Percentiles rank a stretch among this genome's conserved stretches.
phyloP scores from a whole-genome alignment of 1,284 basidiomycete genomes.

The Cystobasidium pallidum region DNA sequence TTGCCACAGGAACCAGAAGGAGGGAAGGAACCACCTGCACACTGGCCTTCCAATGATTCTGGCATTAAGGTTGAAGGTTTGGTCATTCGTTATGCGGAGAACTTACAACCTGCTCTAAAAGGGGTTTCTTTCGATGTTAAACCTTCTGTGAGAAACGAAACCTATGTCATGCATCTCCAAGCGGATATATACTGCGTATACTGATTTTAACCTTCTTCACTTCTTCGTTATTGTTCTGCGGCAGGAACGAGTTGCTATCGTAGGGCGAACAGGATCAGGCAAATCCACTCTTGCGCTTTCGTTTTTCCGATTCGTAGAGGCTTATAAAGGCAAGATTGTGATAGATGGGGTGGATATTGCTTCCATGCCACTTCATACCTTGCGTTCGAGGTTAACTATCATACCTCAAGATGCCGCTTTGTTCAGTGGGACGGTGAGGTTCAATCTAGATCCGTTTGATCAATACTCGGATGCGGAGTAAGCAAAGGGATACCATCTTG shows the following conservation, averaged over 20 bases:
- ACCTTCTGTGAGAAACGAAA: slow-evolving; percentile 60
- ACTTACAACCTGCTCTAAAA: slow-evolving; percentile 60
- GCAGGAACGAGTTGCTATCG: slow-evolving; percentile 58
- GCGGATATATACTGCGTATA: too few species aligned
- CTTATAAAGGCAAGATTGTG: slow-evolving; percentile 56
- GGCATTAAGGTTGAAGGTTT: slow-evolving; percentile 59
- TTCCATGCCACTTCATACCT: slow-evolving; percentile 58
- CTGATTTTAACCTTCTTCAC: too few species aligned
- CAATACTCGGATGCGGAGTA: slow-evolving; percentile 21
- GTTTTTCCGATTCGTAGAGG: slow-evolving; percentile 61
- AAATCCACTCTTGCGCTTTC: slow-evolving; percentile 59
- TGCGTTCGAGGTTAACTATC: slow-evolving; percentile 61
- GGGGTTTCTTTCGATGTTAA: slow-evolving; percentile 60
- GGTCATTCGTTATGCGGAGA: slow-evolving; percentile 60
- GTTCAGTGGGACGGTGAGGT: slow-evolving; percentile 57
- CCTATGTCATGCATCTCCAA: too few species aligned
- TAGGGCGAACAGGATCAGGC: slow-evolving; percentile 59
- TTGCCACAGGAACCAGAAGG: slow-evolving; percentile 59
- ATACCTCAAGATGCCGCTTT: slow-evolving; percentile 61
- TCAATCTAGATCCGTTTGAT: slow-evolving; percentile 49
- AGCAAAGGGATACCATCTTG: not conserved
- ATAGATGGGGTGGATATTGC: slow-evolving; percentile 61
- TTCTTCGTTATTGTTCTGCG: slow-evolving; percentile 11
- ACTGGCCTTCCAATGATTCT: slow-evolving; percentile 60
- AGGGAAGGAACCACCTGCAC: slow-evolving; percentile 59